A percentile compares a stretch with the other conserved stretches of the same genome.
phyloP scores from a whole-genome alignment of 257 asterid genomes.

The Solanum ossicruentum region DNA sequence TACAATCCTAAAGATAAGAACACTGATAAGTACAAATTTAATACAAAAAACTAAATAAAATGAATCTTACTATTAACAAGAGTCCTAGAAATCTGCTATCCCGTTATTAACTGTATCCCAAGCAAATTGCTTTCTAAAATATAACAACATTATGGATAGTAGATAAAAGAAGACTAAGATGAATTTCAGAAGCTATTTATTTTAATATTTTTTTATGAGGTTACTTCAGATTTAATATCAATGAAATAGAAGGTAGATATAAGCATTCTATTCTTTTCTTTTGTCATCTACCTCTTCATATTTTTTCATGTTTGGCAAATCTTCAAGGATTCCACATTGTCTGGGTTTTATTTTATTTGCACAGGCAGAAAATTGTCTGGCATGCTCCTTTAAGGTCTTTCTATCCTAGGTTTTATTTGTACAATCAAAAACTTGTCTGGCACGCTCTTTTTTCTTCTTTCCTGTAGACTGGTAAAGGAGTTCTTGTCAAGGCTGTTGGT shows the following conservation, averaged over 20 bases:
- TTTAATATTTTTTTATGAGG: not conserved
- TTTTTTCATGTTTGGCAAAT: not conserved
- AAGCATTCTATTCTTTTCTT: not conserved
- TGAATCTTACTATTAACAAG: too few relatives aligned
- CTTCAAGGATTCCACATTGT: not conserved
- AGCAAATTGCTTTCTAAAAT: not conserved
- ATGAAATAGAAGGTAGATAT: not conserved
- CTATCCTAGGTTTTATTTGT: not conserved
- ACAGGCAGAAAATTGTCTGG: not conserved
- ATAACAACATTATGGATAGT: not conserved
- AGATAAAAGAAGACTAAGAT: not conserved
- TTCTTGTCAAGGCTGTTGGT: conserved; percentile 89
- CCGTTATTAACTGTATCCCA: not conserved
- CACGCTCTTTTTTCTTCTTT: not conserved
- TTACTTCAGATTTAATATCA: not conserved
- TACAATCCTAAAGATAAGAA: too few relatives aligned
- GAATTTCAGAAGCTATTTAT: not conserved
- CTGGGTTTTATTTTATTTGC: not conserved
- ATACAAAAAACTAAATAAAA: too few relatives aligned
- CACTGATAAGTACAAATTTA: too few relatives aligned
- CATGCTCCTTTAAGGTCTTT: not conserved
- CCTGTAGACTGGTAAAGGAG: conserved; percentile 59
- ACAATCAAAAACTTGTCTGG: not conserved
- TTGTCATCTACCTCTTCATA: not conserved
- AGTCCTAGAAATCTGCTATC: too few relatives aligned